Base-by-base conservation (phyloP, 2,329 filamentous ascomycete genomes). In the Exophiala phaeomuriformis region DNA sequence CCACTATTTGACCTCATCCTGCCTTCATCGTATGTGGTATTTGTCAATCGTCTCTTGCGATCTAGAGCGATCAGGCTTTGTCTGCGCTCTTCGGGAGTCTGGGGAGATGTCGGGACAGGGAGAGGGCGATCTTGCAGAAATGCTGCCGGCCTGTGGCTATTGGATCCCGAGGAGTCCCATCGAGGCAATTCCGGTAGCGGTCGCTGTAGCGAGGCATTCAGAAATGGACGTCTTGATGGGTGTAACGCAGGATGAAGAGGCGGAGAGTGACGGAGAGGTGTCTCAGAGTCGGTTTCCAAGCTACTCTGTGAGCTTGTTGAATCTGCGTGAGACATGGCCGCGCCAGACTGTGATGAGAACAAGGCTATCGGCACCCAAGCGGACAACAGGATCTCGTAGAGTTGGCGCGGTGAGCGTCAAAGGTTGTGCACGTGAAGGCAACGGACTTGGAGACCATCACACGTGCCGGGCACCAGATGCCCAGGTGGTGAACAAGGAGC, bases 21-120 rank as follows among this genome's bases (percentile, higher is more conserved):
- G 6, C 53, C 53, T 48, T 68, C 67, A 48, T 70, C 66, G 47
- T 69, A 64, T 12, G 65, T 60, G 30, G 66, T 56, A 48, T 66
- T 68, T n/a, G 69, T 69, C 49, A 74, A 59, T 56, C 71, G 69
- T 56, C 72, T 68, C 62, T 74, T 74, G 43, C 72, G 67, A 53
- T 74, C 71, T 50, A 67, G 58, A 9, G 60, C 58, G 28, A 59
- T 56, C 12, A 60, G 51, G 33, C 53, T 59, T 33, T 52, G 53
- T 47, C 60, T 57, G 32, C 60, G 53, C 41, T 58, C 53, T 50
- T 61, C 58, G 3, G 51, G 30, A 29, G 51, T 58, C 40, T 56
- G 49, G 36, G 60, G 58, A 27, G 35, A 32, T 19, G 42, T 42
- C 8, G 60, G 60, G 28, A 53, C 33, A 7, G 60, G 58, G 1